Conservation (phyloP, 306 rosid species). For the Cicer chorassanicum region DNA sequence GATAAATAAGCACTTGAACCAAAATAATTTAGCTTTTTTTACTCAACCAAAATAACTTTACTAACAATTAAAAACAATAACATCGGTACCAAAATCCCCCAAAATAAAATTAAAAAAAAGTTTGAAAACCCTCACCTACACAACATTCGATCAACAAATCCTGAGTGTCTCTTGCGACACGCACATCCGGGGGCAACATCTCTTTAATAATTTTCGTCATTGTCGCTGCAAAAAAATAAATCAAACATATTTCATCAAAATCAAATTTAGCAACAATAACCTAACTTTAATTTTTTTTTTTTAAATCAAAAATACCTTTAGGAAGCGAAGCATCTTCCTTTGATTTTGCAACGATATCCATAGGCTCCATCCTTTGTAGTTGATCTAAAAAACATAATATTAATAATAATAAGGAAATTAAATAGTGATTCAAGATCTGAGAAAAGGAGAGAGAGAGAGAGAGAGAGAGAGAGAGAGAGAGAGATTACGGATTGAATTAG, state of each 20-base stretch:
- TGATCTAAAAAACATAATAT: conserved; percentile 36
- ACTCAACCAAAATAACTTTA: not conserved
- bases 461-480: not conserved
- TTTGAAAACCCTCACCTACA: conserved; percentile 65
- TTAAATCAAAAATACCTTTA: conserved; percentile 49
- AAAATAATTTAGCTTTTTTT: not conserved
- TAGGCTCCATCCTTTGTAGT: conserved; percentile 68
- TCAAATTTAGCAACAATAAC: not conserved
- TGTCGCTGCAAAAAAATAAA: conserved; percentile 60
- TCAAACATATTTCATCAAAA: not conserved
- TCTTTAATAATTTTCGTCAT: conserved; percentile 94
- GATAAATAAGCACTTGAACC: not conserved
- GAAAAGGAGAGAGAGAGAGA: not conserved
- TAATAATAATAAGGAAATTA: too few relatives aligned
- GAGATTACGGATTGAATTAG: conserved; percentile 50
- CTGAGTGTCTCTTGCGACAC: conserved; percentile 94
- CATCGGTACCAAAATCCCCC: not conserved
- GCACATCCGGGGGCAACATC: conserved; percentile 92
- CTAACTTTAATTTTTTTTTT: not conserved
- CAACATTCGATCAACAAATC: conserved; percentile 93
- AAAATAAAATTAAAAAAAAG: not conserved
- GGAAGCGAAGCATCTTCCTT: conserved; percentile 93
- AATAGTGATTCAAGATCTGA: conserved; percentile 43
- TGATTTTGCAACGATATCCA: conserved; percentile 88
- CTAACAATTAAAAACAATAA: not conserved